Conservation (phyloP, 352 stramenopile genomes). For the Peronospora belbahrii region DNA sequence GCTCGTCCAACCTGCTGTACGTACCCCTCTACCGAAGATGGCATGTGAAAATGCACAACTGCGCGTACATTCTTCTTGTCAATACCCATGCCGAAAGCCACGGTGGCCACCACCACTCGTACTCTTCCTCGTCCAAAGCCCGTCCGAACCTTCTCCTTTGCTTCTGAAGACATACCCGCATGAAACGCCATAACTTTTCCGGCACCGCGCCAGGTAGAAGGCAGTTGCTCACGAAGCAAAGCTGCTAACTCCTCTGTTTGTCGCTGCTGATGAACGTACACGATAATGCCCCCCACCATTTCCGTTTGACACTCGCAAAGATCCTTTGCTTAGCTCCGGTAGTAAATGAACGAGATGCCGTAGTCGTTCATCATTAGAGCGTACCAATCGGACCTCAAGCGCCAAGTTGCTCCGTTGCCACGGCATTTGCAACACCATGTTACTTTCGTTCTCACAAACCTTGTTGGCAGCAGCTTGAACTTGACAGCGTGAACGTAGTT, state of each 20-base stretch:
- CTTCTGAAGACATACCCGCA: conserved; percentile 83
- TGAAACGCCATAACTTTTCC: conserved; percentile 86
- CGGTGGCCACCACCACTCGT: conserved; percentile 92
- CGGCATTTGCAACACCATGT: conserved; percentile 63
- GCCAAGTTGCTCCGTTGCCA: conserved; percentile 67
- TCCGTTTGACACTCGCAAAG: conserved; percentile 13
- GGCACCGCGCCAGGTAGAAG: conserved; percentile 19
- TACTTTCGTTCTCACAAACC: conserved; percentile 13
- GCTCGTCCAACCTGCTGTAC: conserved; percentile 96
- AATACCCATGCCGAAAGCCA: conserved; percentile 98
- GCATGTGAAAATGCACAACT: conserved; percentile 97
- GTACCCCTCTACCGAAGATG: conserved; percentile 96
- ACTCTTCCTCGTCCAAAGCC: conserved; percentile 86
- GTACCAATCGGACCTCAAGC: conserved; percentile 44
- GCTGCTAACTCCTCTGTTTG: conserved; percentile 66
- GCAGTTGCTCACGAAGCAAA: conserved; percentile 51
- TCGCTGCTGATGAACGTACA: conserved; percentile 80
- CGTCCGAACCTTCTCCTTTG: conserved; percentile 66
- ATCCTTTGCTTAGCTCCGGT: conserved; percentile 23
- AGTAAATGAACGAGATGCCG: conserved; percentile 22
- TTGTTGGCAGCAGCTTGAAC: not conserved
- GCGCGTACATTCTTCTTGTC: conserved; percentile 96
- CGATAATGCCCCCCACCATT: conserved; percentile 47
- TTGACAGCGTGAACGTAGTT: conserved; percentile 36
- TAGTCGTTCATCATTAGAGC: conserved; percentile 54